A percentile compares a stretch with the other conserved stretches of the same genome.
Evolutionary conservation across 2,329 filamentous ascomycete species (phyloP).

Genomic region (Seiridium cupressi): DNA sequence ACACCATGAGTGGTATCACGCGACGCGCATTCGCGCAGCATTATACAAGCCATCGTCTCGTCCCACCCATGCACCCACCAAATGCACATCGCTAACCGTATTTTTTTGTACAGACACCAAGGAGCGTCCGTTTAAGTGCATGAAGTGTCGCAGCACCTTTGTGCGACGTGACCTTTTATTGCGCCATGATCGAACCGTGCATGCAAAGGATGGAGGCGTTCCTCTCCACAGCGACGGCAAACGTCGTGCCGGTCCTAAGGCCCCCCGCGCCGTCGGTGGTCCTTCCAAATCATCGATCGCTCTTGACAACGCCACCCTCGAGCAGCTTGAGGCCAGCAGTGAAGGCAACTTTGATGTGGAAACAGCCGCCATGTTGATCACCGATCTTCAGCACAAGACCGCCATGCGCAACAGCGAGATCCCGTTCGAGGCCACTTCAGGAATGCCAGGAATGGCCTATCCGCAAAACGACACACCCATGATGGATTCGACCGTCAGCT

Average conservation of each 20-base stretch:
- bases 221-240: constrained; percentile 94
- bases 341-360: constrained; percentile 95
- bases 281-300: constrained; percentile 76
- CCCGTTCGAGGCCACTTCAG: constrained; percentile 55
- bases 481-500: constrained; percentile 76
- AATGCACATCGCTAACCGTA: background rate
- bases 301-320: constrained; percentile 81
- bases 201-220: constrained; percentile 94
- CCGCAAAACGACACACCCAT: constrained; percentile 69
- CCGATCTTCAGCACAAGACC: constrained; percentile 94
- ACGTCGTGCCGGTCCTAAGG: constrained; percentile 72
- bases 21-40: background rate
- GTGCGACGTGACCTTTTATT: constrained; percentile 95
- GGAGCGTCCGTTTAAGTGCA: constrained; percentile 96
- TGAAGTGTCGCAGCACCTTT: constrained; percentile 97
- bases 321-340: constrained; percentile 88
- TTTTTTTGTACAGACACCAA: constrained; percentile 75
- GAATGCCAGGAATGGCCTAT: constrained; percentile 57
- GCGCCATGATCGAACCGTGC: constrained; percentile 95
- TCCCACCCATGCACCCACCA: background rate
- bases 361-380: constrained; percentile 97
- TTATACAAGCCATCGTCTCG: constrained; percentile 21
- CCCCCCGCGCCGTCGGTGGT: constrained; percentile 53
- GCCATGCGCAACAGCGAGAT: constrained; percentile 60
- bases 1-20: constrained; percentile 2